phyloP scores from a whole-genome alignment of 257 asterid genomes.

The Ilex asprella region DNA sequence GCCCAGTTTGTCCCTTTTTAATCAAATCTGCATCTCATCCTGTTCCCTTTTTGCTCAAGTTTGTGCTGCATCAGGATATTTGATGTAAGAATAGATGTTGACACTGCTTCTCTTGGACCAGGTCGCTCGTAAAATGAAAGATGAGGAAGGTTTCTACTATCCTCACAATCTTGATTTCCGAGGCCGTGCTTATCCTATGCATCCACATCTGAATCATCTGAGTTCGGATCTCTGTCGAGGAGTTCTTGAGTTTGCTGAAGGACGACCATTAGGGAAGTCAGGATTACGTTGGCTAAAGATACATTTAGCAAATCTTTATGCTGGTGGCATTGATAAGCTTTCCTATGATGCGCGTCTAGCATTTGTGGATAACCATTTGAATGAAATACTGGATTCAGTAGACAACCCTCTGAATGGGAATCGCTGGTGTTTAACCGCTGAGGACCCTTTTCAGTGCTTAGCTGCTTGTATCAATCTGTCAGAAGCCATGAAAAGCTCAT shows the following conservation, averaged over 20 bases:
- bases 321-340: not conserved
- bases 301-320: not conserved
- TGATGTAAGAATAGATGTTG: constrained; percentile 12
- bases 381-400: not conserved
- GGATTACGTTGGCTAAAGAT: not conserved
- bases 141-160: not conserved
- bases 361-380: not conserved
- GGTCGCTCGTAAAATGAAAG: not conserved
- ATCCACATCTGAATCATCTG: not conserved
- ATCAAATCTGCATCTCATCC: no score
- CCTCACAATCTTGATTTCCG: not conserved
- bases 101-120: constrained; percentile 11
- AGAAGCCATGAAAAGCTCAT: no score
- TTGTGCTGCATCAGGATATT: not conserved
- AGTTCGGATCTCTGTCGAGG: not conserved
- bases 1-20: no score
- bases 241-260: not conserved
- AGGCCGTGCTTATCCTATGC: not conserved
- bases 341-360: not conserved
- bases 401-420: not conserved
- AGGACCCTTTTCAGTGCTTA: not conserved
- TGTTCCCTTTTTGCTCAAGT: no score
- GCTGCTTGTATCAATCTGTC: not conserved
- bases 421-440: not conserved
- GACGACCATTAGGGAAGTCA: not conserved